Evolutionary conservation across 2,329 filamentous ascomycete species (phyloP).

Genomic region (Paecilomyces formosus): DNA sequence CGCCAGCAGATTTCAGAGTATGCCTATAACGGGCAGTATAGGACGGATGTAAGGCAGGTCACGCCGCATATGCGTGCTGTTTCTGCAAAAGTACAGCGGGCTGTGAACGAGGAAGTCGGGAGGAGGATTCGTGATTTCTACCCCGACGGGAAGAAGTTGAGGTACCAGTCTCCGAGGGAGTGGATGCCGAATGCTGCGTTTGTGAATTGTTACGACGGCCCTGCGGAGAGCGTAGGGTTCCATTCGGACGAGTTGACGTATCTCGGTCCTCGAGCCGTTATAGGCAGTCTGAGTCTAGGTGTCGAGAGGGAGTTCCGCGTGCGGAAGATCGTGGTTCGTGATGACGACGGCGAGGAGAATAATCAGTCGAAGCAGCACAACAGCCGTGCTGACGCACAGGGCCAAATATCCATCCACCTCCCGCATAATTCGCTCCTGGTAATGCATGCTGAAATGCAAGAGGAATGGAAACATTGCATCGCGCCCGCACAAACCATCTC

Average conservation of each 20-base stretch:
- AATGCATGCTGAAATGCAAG: constrained; percentile 98
- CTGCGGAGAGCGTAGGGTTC: constrained; percentile 76
- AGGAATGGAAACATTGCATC: constrained; percentile 91
- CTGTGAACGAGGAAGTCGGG: constrained; percentile 72
- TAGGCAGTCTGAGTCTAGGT: constrained; percentile 82
- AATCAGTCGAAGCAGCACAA: constrained; percentile 1
- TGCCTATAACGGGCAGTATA: constrained; percentile 70
- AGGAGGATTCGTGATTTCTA: constrained; percentile 62
- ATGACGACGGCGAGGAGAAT: constrained; percentile 35
- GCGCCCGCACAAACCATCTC: constrained; percentile 67
- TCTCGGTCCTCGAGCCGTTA: constrained; percentile 77
- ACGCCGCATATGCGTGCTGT: constrained; percentile 67
- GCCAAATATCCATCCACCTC: constrained; percentile 86
- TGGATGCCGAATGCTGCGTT: constrained; percentile 89
- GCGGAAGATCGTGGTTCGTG: constrained; percentile 59
- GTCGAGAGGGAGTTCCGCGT: constrained; percentile 92
- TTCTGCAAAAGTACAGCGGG: constrained; percentile 60
- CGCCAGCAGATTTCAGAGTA: constrained; percentile 69
- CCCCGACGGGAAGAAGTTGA: constrained; percentile 63
- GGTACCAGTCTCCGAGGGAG: constrained; percentile 61
- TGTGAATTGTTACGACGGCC: constrained; percentile 87
- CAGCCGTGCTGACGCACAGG: constrained; percentile 54
- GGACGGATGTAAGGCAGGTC: constrained; percentile 69
- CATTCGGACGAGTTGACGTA: constrained; percentile 93
- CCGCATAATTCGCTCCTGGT: constrained; percentile 89